A percentile compares a stretch with the other conserved stretches of the same genome.
Conservation (phyloP, 2,329 filamentous ascomycete genomes). For the Pseudocercospora pini-densiflorae region DNA sequence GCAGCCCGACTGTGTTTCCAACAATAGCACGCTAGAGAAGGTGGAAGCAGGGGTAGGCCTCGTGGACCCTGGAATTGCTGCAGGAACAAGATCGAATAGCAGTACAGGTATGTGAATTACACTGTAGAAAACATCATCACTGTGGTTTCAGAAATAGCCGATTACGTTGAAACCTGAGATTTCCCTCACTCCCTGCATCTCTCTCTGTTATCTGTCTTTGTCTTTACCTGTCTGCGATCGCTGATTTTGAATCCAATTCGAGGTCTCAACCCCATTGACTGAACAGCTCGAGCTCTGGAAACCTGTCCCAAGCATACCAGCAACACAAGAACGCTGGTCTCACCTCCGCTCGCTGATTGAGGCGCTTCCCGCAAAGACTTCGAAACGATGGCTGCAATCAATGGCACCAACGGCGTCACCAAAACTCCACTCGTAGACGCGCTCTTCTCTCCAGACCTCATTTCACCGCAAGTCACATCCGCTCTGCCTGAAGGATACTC, state of each 20-base stretch:
- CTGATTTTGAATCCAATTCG: not conserved
- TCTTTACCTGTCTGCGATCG: not conserved
- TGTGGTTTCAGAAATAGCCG: slow-evolving; percentile 6
- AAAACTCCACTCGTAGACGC: slow-evolving; percentile 34
- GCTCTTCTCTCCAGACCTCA: slow-evolving; percentile 77
- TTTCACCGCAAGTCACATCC: slow-evolving; percentile 74
- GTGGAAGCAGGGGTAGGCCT: not conserved
- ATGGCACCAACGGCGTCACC: slow-evolving; percentile 10
- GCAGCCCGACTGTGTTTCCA: not conserved
- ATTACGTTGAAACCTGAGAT: not conserved
- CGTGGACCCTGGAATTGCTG: slow-evolving; percentile 5
- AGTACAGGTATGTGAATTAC: slow-evolving; percentile 10
- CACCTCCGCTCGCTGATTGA: not conserved
- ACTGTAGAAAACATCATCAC: slow-evolving; percentile 13
- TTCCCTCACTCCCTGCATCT: not conserved
- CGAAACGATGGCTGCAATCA: slow-evolving; percentile 15
- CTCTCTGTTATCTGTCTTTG: not conserved
- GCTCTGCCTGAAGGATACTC: slow-evolving; percentile 80
- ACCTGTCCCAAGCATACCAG: not conserved
- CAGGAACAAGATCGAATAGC: slow-evolving; percentile 15
- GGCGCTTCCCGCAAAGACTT: not conserved
- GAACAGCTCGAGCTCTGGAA: not conserved
- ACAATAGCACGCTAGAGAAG: not conserved
- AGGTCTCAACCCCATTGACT: not conserved
- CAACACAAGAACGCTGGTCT: not conserved